A percentile compares a stretch with the other conserved stretches of the same genome.
Evolutionary conservation across 306 rosid genomes (phyloP).

Genomic region (Pterocarpus santalinus): DNA sequence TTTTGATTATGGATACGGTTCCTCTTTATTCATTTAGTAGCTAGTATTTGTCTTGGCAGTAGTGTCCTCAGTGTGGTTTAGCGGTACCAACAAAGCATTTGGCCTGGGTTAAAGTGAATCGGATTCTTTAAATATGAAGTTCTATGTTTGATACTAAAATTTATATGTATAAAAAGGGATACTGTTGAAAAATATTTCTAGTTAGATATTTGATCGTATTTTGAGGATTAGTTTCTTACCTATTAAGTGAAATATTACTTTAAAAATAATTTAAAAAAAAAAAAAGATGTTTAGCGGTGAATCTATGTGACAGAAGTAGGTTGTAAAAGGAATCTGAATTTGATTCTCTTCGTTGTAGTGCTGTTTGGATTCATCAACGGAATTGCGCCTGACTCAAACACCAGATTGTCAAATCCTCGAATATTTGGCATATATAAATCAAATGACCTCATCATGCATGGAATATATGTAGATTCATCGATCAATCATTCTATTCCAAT

Average conservation of each 20-base stretch:
- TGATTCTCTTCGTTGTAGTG: conserved; percentile 38
- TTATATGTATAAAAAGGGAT: too few relatives aligned
- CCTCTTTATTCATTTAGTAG: not conserved
- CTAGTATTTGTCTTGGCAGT: not conserved
- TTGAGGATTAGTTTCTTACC: too few relatives aligned
- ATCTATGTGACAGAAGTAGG: conserved; percentile 41
- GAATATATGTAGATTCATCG: not conserved
- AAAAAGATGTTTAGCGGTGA: not conserved
- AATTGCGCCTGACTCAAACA: conserved; percentile 43
- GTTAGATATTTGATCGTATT: too few relatives aligned
- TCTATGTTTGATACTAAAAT: too few relatives aligned
- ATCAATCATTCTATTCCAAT: not conserved
- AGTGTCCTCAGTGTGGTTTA: not conserved
- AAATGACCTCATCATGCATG: conserved; percentile 2
- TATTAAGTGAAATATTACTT: too few relatives aligned
- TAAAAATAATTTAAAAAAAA: too few relatives aligned
- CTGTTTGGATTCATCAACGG: not conserved
- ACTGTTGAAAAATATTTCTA: too few relatives aligned
- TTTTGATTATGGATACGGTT: conserved; percentile 16
- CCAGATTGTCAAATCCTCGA: conserved; percentile 19
- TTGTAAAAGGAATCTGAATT: conserved; percentile 44
- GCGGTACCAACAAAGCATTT: too few relatives aligned
- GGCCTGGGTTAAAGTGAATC: too few relatives aligned
- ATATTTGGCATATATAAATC: conserved; percentile 1
- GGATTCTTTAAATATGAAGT: too few relatives aligned